These are phyloP conservation scores for Ascoidea rubescens DNA, from an alignment of 805 yeast genomes.

Conservation along the genomic window DNA sequence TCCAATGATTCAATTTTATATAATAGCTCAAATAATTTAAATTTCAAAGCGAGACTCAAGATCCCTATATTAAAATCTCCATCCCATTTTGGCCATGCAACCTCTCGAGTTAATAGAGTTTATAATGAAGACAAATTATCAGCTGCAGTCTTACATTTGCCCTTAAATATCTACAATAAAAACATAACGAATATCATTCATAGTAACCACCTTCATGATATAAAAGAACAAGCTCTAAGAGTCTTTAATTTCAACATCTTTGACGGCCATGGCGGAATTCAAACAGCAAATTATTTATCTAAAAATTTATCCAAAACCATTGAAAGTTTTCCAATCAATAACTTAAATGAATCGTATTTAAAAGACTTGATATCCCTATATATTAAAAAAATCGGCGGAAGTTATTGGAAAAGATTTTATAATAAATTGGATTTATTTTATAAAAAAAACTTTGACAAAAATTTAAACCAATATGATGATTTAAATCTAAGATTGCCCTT, in stretches of 20 bases:
- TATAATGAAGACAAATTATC: constrained; percentile 74
- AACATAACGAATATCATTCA: constrained; percentile 3
- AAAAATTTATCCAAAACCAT: constrained; percentile 37
- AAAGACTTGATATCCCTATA: constrained; percentile 39
- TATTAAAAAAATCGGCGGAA: constrained; percentile 46
- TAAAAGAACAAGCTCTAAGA: constrained; percentile 13
- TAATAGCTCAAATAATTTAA: background rate
- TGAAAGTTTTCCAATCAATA: constrained; percentile 26
- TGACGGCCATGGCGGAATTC: constrained; percentile 92
- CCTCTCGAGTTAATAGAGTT: constrained; percentile 62
- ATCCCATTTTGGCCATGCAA: constrained; percentile 60
- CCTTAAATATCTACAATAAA: constrained; percentile 14
- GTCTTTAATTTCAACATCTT: constrained; percentile 65
- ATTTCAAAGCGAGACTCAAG: constrained; percentile 10
- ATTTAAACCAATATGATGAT: constrained; percentile 31
- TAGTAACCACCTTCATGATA: constrained; percentile 9
- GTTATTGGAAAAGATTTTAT: constrained; percentile 77
- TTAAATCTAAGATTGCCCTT: constrained; percentile 45
- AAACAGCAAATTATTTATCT: constrained; percentile 51
- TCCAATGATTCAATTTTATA: background rate
- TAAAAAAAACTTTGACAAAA: constrained; percentile 18
- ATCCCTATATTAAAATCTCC: constrained; percentile 39
- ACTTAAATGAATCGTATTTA: constrained; percentile 20
- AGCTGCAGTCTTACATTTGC: constrained; percentile 45
- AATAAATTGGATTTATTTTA: constrained; percentile 26